A percentile compares a stretch with the other conserved stretches of the same genome.
Evolutionary conservation across 345 rosid species (phyloP).

Genomic region (Balakata baccata): DNA sequence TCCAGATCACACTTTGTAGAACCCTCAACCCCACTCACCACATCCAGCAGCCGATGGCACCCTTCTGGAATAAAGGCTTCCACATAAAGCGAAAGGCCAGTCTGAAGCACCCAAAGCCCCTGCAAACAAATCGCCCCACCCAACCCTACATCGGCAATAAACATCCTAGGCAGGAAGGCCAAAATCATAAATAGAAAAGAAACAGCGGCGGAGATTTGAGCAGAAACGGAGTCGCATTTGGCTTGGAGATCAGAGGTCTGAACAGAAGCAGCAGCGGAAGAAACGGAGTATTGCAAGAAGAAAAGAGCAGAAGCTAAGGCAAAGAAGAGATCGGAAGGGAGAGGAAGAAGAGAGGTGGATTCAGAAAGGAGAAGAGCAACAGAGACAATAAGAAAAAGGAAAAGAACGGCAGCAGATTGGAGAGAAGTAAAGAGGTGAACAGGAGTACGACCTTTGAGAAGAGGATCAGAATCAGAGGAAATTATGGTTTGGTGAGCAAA

Average conservation of each 20-base stretch:
- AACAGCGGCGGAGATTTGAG: conserved; percentile 56
- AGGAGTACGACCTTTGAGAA: conserved; percentile 74
- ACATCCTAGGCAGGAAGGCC: conserved; percentile 61
- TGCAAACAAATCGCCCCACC: conserved; percentile 65
- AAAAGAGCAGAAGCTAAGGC: conserved; percentile 66
- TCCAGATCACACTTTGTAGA: conserved; percentile 81
- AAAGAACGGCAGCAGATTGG: conserved; percentile 60
- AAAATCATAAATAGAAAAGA: conserved; percentile 60
- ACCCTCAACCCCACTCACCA: conserved; percentile 69
- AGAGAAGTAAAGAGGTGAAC: conserved; percentile 82
- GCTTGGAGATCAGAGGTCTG: conserved; percentile 88
- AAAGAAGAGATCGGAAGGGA: conserved; percentile 70
- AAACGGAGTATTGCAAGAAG: conserved; percentile 65
- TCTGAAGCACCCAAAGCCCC: conserved; percentile 82
- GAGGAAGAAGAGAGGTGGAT: conserved; percentile 53
- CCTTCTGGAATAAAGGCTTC: conserved; percentile 89
- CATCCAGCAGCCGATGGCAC: conserved; percentile 73
- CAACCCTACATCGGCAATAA: conserved; percentile 65
- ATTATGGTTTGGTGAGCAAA: conserved; percentile 59
- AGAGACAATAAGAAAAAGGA: conserved; percentile 75
- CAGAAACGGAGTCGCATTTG: conserved; percentile 64
- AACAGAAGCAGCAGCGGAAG: conserved; percentile 55
- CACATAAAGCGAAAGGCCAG: conserved; percentile 79
- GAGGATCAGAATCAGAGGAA: conserved; percentile 77
- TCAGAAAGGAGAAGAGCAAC: conserved; percentile 57